Evolutionary conservation across 2,329 filamentous ascomycete genomes (phyloP), one percentile per base, ranked within the genome.

Genomic region (Stachybotrys elegans): DNA sequence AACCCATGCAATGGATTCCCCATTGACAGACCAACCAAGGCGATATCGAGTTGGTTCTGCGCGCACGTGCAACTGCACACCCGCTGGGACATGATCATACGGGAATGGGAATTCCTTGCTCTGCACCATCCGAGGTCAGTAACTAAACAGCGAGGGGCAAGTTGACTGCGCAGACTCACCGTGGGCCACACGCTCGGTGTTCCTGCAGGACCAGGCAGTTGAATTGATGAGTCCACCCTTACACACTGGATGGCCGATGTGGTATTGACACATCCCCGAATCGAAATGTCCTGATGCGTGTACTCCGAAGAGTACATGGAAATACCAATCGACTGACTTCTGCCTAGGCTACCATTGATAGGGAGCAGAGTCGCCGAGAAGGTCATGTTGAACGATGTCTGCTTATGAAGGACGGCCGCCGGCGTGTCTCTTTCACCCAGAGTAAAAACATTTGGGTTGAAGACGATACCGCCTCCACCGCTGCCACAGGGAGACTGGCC

Each of bases 301-400:
- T 48, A 42, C 20, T 60, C 57, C 20, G 50, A 56, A 6, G 56
- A 46, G 22, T 59, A 61, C 6, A 54, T 47, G 6, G 57, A 55
- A 14, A 61, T 49, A 0, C 58, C 57, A 3, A 60, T 45, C 6
- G 53, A 52, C 27, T 60, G 54, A 4, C 46, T 43, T 3, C 48
- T 44, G 1, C 51, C 52, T 2, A 59, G 37, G 2, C 43, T 45
- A 13, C 45, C 48, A 1, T 47, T 32, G 2, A 48, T 53, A 1
- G 46, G 35, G 7, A 51, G 25, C 17, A 56, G 22, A 7, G 45
- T 55, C 11, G 56, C 55, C 2, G 55, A 48, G 21, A 58, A 61
- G 2, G 57, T 59, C 55, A 61, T 60, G 41, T 62, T 62, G 25
- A 59, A 23, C 7, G 54, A 59, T 21, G 49, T 57, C 42, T 61